Evolutionary conservation across 2,329 filamentous ascomycete species (phyloP).

Genomic region (Cercospora sp.): DNA sequence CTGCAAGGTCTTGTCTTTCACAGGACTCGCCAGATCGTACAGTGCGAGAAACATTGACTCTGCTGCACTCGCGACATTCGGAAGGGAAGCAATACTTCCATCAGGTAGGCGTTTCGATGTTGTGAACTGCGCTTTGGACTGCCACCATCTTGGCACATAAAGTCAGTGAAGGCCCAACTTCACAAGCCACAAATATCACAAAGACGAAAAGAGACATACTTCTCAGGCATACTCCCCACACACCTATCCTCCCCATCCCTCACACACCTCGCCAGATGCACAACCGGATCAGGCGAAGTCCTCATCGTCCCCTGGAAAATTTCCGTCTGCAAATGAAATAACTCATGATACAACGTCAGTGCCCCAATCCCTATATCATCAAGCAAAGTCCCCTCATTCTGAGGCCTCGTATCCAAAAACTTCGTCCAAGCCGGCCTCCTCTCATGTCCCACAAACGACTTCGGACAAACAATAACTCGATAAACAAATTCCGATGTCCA

Average conservation of each 20-base stretch:
- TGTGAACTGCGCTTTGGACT: background rate
- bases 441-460: background rate
- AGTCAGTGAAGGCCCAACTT: background rate
- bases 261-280: background rate
- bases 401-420: background rate
- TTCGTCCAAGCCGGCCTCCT: background rate
- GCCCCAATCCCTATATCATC: background rate
- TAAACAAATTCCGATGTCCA: background rate
- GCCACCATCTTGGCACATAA: background rate
- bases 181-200: background rate
- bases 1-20: background rate
- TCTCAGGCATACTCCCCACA: background rate
- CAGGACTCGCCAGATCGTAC: background rate
- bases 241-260: background rate
- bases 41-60: background rate
- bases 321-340: background rate
- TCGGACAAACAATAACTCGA: background rate
- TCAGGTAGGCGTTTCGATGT: background rate
- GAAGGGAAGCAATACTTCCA: background rate
- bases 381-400: background rate
- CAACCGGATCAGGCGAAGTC: background rate
- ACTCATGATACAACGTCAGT: background rate
- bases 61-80: background rate
- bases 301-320: background rate
- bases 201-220: background rate